phyloP scores from a whole-genome alignment of 495 filamentous ascomycete species.

The Penicillium pulvis region DNA sequence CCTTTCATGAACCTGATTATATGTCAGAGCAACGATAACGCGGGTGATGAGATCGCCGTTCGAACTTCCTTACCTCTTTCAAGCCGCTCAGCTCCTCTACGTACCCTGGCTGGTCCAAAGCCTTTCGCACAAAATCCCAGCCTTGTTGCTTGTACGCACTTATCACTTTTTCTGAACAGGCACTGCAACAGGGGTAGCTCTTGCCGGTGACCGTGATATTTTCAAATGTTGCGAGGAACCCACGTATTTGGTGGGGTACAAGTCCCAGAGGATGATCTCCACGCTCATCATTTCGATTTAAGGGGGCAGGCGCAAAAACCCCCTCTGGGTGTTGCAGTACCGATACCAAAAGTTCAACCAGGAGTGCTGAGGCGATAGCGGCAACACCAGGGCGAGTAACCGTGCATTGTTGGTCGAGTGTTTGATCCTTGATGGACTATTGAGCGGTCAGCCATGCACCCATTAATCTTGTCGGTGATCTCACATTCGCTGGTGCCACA shows the following conservation, averaged over 20 bases:
- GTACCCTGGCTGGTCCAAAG: constrained; percentile 80
- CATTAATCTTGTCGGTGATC: constrained; percentile 30
- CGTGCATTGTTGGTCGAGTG: constrained; percentile 96
- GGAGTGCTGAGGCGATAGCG: constrained; percentile 85
- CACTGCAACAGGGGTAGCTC: constrained; percentile 89
- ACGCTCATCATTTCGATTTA: constrained; percentile 52
- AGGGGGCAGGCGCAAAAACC: constrained; percentile 60
- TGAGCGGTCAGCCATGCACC: constrained; percentile 41
- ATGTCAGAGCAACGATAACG: constrained; percentile 24
- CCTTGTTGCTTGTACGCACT: constrained; percentile 70
- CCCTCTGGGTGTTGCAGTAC: constrained; percentile 80
- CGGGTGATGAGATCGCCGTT: neutral
- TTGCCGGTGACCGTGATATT: constrained; percentile 79
- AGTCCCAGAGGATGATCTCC: constrained; percentile 80
- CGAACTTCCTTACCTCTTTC: constrained; percentile 65
- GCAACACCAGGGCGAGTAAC: constrained; percentile 93
- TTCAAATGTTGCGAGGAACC: constrained; percentile 83
- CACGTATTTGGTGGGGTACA: constrained; percentile 90
- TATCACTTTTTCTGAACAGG: constrained; percentile 78
- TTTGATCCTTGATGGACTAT: constrained; percentile 88
- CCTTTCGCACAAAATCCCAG: constrained; percentile 88
- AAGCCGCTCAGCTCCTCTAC: constrained; percentile 90
- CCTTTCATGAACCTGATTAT: constrained; percentile 62
- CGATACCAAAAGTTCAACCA: constrained; percentile 87
- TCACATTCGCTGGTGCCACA: constrained; percentile 90